Base-by-base conservation (phyloP, 352 stramenopile species). In the Blastocystis sp. region DNA sequence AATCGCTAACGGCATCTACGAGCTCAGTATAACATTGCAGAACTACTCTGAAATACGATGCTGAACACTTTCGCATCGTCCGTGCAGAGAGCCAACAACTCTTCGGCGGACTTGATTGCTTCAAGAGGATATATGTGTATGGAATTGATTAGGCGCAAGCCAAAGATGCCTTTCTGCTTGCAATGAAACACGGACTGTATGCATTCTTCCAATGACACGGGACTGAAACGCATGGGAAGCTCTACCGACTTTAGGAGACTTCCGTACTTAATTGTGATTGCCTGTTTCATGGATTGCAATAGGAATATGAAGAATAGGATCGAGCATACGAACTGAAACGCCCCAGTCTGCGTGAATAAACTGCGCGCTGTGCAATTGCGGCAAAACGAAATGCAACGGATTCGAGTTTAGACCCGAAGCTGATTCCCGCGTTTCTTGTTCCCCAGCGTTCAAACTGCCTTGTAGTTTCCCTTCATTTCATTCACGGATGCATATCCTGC, bases 1-100 rank as follows among this genome's bases (percentile, higher is more conserved):
- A 84, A 84, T 84, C 69, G 23, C 52, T 67, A 48, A 84, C 23
- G 21, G 21, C 1, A 69, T 84, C 74, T 84, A 67, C 74, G 21
- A 34, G n/a, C 45, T 70, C n/a, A 43, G 0, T 23, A 34, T 34
- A 38, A 1, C 19, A 1, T 23, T 45, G 19, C 10, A 67, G 10
- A 69, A 14, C 2, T 59, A 84, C 48, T 84, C n/a, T 84, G 74
- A 67, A 84, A 84, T 34, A 84, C 74, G 21, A 84, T 11, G 5
- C 67, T 21, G 45, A 62, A 64, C 17, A 53, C 53, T 14, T 53
- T n/a, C 23, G n/a, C n/a, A 48, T 56, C 38, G 28, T n/a, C 53
- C 7, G 11, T 53, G 23, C 34, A 43, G 23, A 84, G 7, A 14
- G 1, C 38, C 5, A 66, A 19, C 17, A 84, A 52, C n/a, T 56